Percentiles rank a stretch among this genome's conserved stretches.
Conservation (phyloP, 225 moss, liverwort and hornwort genomes). For the Thuidium tamariscinum region DNA sequence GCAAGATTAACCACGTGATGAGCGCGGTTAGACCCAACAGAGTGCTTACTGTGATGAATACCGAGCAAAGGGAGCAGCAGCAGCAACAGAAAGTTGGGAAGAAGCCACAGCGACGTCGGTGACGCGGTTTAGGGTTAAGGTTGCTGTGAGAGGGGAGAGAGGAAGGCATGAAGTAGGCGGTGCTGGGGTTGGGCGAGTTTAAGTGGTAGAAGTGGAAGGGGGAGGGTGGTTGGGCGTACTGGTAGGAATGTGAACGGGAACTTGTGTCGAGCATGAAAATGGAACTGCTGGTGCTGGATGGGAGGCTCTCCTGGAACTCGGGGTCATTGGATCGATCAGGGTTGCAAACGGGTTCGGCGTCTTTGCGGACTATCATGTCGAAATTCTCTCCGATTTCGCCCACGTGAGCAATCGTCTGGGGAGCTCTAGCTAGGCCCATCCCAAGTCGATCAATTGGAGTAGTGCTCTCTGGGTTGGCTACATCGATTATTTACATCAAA, state of each 20-base stretch:
- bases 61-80: conserved; percentile 8
- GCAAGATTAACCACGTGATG: conserved; percentile 6
- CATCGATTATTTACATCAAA: background rate
- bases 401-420: background rate
- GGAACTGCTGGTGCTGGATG: background rate
- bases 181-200: background rate
- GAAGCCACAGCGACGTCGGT: background rate
- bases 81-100: background rate
- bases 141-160: background rate
- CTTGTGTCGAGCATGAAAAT: background rate
- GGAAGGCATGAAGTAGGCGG: background rate
- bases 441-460: too few species aligned
- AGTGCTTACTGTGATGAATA: background rate
- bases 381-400: background rate
- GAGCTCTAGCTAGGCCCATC: too few species aligned
- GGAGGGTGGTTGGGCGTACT: background rate
- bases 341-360: background rate
- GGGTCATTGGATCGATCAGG: background rate
- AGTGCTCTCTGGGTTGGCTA: too few species aligned
- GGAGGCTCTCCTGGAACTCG: background rate
- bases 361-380: background rate
- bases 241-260: background rate
- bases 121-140: background rate
- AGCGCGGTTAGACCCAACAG: background rate
- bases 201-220: conserved; percentile 11